These are phyloP conservation scores for Rhodosporidiobolus odoratus DNA, from an alignment of 768 basidiomycete genomes.

Conservation along the genomic window DNA sequence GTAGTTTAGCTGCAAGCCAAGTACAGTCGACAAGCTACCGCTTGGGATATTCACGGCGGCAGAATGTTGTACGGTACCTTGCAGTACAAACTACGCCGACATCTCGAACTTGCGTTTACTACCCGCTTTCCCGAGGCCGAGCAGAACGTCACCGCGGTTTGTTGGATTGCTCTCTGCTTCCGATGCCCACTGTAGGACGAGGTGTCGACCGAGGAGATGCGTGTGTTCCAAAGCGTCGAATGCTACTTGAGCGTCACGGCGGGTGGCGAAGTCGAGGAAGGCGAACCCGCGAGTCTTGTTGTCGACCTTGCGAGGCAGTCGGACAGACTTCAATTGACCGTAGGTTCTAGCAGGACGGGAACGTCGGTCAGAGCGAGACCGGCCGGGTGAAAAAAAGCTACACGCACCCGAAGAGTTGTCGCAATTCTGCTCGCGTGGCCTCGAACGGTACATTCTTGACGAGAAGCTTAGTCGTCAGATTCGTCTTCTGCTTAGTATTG, in stretches of 20 bases:
- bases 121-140: not conserved
- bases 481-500: conserved; percentile 46
- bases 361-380: not conserved
- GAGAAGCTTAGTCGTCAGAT: conserved; percentile 78
- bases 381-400: conserved; percentile 2
- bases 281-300: conserved; percentile 87
- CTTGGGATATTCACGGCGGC: no score
- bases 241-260: conserved; percentile 83
- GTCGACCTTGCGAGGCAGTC: conserved; percentile 87
- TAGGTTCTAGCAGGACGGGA: conserved; percentile 58
- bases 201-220: conserved; percentile 88
- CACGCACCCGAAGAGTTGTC: conserved; percentile 78
- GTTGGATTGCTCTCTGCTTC: conserved; percentile 65
- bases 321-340: conserved; percentile 87
- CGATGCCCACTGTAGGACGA: conserved; percentile 86
- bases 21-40: no score
- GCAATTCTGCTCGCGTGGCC: conserved; percentile 83
- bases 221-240: conserved; percentile 82
- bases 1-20: no score
- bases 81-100: not conserved
- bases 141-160: conserved; percentile 48
- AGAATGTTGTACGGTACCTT: no score
- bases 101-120: conserved; percentile 15
- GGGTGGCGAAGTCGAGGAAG: conserved; percentile 86
- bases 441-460: conserved; percentile 99